These are phyloP conservation scores for Dacryopinax spathularia DNA, from an alignment of 768 basidiomycete species.

Conservation along the genomic window DNA sequence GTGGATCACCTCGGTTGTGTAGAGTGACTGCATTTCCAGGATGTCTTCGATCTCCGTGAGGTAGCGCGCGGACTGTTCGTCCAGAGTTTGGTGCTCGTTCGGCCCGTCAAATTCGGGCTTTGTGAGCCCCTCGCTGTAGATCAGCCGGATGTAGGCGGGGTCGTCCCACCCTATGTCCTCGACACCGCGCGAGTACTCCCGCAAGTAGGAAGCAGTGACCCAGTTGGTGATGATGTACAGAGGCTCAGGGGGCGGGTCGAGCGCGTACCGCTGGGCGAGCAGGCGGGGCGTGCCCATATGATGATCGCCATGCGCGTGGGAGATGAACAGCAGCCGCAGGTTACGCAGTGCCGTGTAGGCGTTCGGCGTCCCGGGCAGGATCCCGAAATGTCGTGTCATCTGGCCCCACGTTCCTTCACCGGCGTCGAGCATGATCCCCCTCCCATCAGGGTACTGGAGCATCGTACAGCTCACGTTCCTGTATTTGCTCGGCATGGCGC, in stretches of 20 bases:
- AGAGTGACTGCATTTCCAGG: slow-evolving; percentile 45
- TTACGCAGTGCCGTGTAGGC: slow-evolving; percentile 37
- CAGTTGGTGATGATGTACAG: slow-evolving; percentile 57
- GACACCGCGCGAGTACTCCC: slow-evolving; percentile 48
- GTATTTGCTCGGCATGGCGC: slow-evolving; percentile 70
- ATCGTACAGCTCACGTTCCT: slow-evolving; percentile 76
- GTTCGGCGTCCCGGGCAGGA: slow-evolving; percentile 34
- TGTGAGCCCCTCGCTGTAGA: slow-evolving; percentile 16
- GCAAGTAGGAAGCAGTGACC: slow-evolving; percentile 47
- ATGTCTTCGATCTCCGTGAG: background rate
- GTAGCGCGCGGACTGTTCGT: slow-evolving; percentile 29
- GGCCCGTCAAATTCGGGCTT: slow-evolving; percentile 19
- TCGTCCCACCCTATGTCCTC: slow-evolving; percentile 51
- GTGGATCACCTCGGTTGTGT: slow-evolving; percentile 61
- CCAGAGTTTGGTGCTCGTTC: slow-evolving; percentile 22
- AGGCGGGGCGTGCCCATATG: slow-evolving; percentile 70
- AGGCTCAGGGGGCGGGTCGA: slow-evolving; percentile 42
- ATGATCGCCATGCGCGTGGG: slow-evolving; percentile 87
- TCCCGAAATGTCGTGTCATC: slow-evolving; percentile 60
- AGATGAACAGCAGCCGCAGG: slow-evolving; percentile 68
- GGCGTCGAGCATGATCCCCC: slow-evolving; percentile 68
- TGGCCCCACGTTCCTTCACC: slow-evolving; percentile 94
- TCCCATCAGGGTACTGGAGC: slow-evolving; percentile 54
- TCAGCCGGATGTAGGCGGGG: slow-evolving; percentile 10
- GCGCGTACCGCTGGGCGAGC: slow-evolving; percentile 53